A percentile compares a stretch with the other conserved stretches of the same genome.
These are phyloP conservation scores for Paecilomyces variotii DNA, from an alignment of 2,329 filamentous ascomycete genomes.

Conservation along the genomic window DNA sequence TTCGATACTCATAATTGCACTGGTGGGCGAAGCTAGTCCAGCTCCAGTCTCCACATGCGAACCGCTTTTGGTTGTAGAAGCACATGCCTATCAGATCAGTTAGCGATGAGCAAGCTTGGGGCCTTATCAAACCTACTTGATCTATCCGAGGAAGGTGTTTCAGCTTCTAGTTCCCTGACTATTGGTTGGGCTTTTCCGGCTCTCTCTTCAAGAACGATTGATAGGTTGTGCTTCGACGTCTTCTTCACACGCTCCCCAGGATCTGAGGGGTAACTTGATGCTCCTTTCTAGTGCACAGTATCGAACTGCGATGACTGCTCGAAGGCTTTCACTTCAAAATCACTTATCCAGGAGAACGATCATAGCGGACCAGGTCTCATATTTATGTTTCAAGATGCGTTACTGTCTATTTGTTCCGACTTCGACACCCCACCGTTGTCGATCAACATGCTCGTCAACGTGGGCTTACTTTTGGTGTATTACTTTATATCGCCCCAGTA, in stretches of 20 bases:
- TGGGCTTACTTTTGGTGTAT: slow-evolving; percentile 25
- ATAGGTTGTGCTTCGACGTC: slow-evolving; percentile 25
- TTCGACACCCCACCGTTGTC: slow-evolving; percentile 17
- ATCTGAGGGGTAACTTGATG: slow-evolving; percentile 14
- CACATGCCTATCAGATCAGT: slow-evolving; percentile 59
- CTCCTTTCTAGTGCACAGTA: slow-evolving; percentile 11
- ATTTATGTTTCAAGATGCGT: slow-evolving; percentile 34
- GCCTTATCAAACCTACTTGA: slow-evolving; percentile 26
- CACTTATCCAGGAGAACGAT: slow-evolving; percentile 20
- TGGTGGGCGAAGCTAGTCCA: slow-evolving; percentile 91
- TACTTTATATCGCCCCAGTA: slow-evolving; percentile 21
- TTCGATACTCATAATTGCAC: slow-evolving; percentile 90
- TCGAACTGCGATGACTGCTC: slow-evolving; percentile 13
- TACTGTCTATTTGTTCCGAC: slow-evolving; percentile 11
- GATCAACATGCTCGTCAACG: slow-evolving; percentile 23
- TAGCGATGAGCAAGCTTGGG: slow-evolving; percentile 16
- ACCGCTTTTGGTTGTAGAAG: slow-evolving; percentile 87
- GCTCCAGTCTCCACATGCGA: slow-evolving; percentile 82
- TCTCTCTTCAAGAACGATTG: slow-evolving; percentile 20
- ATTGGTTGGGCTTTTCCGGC: slow-evolving; percentile 23
- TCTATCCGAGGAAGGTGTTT: slow-evolving; percentile 23
- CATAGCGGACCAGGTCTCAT: slow-evolving; percentile 21
- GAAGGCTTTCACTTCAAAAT: slow-evolving; percentile 24
- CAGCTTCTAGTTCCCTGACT: slow-evolving; percentile 19
- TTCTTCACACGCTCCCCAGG: neutral